Evolutionary conservation across 192 early-diverging fungal species (phyloP).

Genomic region (Piromyces sp.): DNA sequence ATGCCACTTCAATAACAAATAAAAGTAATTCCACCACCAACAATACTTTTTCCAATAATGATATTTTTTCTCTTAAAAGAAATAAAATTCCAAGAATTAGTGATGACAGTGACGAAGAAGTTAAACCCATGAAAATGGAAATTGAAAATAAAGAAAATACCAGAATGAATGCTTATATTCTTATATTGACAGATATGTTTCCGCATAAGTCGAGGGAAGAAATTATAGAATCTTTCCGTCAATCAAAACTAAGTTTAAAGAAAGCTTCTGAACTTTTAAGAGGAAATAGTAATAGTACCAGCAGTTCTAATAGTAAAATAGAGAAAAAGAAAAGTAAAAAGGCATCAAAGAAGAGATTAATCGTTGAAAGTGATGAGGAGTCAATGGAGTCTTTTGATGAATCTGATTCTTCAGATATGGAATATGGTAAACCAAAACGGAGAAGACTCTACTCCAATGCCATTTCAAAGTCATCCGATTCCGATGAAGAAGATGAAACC

Average conservation of each 20-base stretch:
- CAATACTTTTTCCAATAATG: background rate
- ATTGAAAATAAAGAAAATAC: background rate
- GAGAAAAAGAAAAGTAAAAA: background rate
- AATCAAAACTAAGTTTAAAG: background rate
- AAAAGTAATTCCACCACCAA: no score
- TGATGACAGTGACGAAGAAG: background rate
- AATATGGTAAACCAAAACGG: background rate
- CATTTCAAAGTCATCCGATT: background rate
- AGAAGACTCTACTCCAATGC: background rate
- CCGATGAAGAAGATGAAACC: constrained; percentile 3
- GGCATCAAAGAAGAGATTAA: background rate
- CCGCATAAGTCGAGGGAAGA: background rate
- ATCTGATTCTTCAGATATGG: background rate
- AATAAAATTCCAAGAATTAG: background rate
- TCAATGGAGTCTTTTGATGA: background rate
- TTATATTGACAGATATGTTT: background rate
- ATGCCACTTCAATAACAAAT: background rate
- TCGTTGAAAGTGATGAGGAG: background rate
- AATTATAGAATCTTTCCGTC: background rate
- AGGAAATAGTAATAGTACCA: background rate
- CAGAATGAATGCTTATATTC: background rate
- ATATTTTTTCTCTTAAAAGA: background rate
- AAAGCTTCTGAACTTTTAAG: background rate
- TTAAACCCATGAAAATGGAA: background rate
- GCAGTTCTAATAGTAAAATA: background rate